phyloP scores from a whole-genome alignment of 192 early-diverging fungal genomes.

The Lobosporangium transversale region DNA sequence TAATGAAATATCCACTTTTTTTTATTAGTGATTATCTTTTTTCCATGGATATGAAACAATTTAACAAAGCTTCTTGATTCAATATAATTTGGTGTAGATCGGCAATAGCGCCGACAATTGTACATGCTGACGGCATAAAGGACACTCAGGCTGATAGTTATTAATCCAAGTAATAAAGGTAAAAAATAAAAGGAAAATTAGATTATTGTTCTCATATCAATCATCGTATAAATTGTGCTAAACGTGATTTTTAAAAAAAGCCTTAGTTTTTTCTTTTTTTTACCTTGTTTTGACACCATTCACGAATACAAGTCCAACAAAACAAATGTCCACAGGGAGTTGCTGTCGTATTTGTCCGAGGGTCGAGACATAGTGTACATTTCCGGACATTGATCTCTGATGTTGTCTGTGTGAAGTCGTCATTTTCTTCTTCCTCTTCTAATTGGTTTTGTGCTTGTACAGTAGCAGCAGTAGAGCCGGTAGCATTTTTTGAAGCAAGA shows the following conservation, averaged over 20 bases:
- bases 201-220: neutral
- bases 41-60: too few species aligned
- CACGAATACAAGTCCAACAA: conserved; percentile 93
- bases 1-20: too few species aligned
- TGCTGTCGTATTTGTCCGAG: conserved; percentile 77
- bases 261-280: too few species aligned
- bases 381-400: conserved; percentile 59
- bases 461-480: neutral
- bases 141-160: conserved; percentile 89
- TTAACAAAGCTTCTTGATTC: too few species aligned
- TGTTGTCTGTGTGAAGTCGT: conserved; percentile 10
- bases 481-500: conserved; percentile 7
- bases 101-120: conserved; percentile 78
- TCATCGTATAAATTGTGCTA: too few species aligned
- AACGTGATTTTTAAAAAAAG: neutral
- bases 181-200: conserved; percentile 3
- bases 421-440: conserved; percentile 31
- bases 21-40: too few species aligned
- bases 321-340: conserved; percentile 97
- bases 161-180: conserved; percentile 3
- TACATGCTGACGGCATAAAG: conserved; percentile 88
- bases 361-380: conserved; percentile 90
- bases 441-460: conserved; percentile 17
- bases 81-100: conserved; percentile 74
- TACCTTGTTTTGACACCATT: conserved; percentile 93